These are phyloP conservation scores for Limonium bicolor DNA, from an alignment of 148 eudicot species.

Conservation along the genomic window DNA sequence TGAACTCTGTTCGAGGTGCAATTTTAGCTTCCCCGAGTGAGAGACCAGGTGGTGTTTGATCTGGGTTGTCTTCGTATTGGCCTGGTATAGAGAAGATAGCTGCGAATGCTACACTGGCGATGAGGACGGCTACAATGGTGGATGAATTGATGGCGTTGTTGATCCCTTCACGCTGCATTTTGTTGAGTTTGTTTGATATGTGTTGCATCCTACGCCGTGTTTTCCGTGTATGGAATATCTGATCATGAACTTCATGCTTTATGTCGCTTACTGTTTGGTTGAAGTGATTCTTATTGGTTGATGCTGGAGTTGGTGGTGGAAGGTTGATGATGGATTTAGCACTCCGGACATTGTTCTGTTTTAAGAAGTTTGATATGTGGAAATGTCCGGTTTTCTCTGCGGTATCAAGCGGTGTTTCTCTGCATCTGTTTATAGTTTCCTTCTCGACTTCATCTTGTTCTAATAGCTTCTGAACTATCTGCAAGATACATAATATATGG, in stretches of 20 bases:
- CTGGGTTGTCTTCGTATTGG: constrained; percentile 14
- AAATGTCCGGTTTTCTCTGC: constrained; percentile 5
- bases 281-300: constrained; percentile 14
- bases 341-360: constrained; percentile 3
- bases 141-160: constrained; percentile 32
- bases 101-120: constrained; percentile 29
- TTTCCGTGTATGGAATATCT: constrained; percentile 13
- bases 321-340: constrained; percentile 4
- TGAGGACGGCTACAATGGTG: constrained; percentile 28
- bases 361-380: not conserved
- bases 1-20: constrained; percentile 12
- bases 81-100: constrained; percentile 24
- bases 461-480: constrained; percentile 10
- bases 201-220: constrained; percentile 17
- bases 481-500: constrained; percentile 1
- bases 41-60: constrained; percentile 1
- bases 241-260: constrained; percentile 22
- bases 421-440: constrained; percentile 8
- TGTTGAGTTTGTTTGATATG: constrained; percentile 18
- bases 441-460: constrained; percentile 4
- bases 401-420: constrained; percentile 10
- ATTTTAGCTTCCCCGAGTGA: constrained; percentile 20
- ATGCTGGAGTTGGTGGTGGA: constrained; percentile 1
- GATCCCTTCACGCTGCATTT: constrained; percentile 25
- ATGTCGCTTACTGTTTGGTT: constrained; percentile 25